Evolutionary conservation across 441 rosid genomes (phyloP).

Genomic region (Gossypium schwendimanii): DNA sequence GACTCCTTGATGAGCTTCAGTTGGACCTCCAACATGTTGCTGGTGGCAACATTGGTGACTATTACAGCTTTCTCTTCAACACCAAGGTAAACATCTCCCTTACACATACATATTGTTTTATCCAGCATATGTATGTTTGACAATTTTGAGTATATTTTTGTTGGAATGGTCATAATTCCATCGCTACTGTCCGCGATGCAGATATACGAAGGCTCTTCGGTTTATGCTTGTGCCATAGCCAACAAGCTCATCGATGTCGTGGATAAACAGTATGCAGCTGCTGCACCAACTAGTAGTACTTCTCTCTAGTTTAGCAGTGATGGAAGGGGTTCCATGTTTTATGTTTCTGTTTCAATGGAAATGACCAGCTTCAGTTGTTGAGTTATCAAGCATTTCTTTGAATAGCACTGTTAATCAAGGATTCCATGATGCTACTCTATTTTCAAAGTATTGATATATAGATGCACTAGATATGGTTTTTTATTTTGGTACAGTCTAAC

Average conservation of each 20-base stretch:
- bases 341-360: not conserved
- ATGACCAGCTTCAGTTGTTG: not conserved
- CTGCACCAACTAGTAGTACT: conserved; percentile 25
- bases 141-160: not conserved
- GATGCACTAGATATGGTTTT: not conserved
- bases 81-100: conserved; percentile 48
- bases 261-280: conserved; percentile 42
- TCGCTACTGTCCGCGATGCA: conserved; percentile 15
- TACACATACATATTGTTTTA: not conserved
- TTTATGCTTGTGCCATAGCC: conserved; percentile 53
- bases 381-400: not conserved
- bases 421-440: not conserved
- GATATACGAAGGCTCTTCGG: conserved; percentile 56
- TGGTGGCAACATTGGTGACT: conserved; percentile 83
- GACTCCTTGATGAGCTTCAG: conserved; percentile 69
- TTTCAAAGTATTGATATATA: not conserved
- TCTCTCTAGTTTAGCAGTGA: conserved; percentile 1
- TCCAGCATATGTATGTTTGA: not conserved
- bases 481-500: not conserved
- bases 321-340: not conserved
- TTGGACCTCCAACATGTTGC: conserved; percentile 82
- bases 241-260: conserved; percentile 51
- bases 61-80: conserved; percentile 69
- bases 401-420: not conserved
- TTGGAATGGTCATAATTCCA: not conserved